Evolutionary conservation across 2,329 filamentous ascomycete species (phyloP).

Genomic region (Fusarium gaditjirri): DNA sequence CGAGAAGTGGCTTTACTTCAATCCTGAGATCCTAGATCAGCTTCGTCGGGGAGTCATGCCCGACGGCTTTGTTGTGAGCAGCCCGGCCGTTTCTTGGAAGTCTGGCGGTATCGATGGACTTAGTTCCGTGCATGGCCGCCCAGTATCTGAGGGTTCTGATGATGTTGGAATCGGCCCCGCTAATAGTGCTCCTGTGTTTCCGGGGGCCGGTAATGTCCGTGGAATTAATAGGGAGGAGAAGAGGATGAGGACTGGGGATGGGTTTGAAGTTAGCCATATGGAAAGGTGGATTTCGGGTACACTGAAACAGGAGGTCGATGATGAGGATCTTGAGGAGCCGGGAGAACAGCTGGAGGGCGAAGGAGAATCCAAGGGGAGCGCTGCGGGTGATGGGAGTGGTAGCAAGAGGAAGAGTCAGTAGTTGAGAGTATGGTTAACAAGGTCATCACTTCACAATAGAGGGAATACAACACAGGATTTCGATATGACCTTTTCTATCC

Average conservation of each 20-base stretch:
- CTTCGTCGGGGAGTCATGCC: too few species aligned
- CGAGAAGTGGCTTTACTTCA: not conserved
- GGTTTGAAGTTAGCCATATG: not conserved
- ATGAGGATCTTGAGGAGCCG: not conserved
- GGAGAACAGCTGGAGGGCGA: too few species aligned
- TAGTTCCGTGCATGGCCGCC: not conserved
- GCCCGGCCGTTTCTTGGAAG: not conserved
- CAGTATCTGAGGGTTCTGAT: not conserved
- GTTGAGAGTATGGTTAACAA: not conserved
- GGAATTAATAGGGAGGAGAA: too few species aligned
- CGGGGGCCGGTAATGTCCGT: not conserved
- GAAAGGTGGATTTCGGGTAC: rapidly evolving
- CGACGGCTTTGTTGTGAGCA: too few species aligned
- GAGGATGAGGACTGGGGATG: rapidly evolving
- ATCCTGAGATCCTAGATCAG: not conserved
- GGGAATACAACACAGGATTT: not conserved
- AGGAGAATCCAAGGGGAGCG: not conserved
- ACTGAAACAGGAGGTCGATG: rapidly evolving
- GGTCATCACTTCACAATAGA: too few species aligned
- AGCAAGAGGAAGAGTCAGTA: not conserved
- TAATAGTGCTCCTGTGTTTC: not conserved
- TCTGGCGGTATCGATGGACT: not conserved
- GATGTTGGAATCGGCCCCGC: not conserved
- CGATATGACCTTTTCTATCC: not conserved
- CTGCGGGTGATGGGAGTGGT: not conserved